Evolutionary conservation across 179 eudicot genomes (phyloP).

Genomic region (Beta corolliflora): DNA sequence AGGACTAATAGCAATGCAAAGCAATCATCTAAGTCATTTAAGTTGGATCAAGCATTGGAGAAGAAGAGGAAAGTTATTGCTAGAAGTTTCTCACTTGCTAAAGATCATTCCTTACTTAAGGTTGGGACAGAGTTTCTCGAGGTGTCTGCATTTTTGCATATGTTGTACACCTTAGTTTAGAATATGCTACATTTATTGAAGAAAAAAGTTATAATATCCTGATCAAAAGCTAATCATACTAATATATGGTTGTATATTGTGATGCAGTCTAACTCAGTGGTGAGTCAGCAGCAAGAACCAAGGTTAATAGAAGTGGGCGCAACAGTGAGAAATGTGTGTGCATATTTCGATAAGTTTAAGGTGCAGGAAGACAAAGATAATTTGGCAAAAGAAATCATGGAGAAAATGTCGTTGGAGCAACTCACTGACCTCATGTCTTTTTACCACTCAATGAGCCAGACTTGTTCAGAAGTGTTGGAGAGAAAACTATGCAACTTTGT

Average conservation of each 20-base stretch:
- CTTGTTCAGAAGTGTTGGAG: slow-evolving; percentile 65
- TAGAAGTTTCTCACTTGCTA: slow-evolving; percentile 73
- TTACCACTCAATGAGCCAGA: slow-evolving; percentile 67
- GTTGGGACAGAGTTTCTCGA: slow-evolving; percentile 67
- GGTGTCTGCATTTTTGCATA: slow-evolving; percentile 7
- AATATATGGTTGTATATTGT: neutral
- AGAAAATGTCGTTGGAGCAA: slow-evolving; percentile 65
- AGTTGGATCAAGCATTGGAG: slow-evolving; percentile 58
- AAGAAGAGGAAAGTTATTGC: slow-evolving; percentile 59
- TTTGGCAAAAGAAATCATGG: slow-evolving; percentile 58
- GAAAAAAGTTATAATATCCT: too few relatives aligned
- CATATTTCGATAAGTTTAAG: slow-evolving; percentile 52
- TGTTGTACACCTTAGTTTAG: neutral
- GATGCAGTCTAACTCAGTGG: slow-evolving; percentile 65
- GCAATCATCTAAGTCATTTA: slow-evolving; percentile 41
- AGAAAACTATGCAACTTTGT: slow-evolving; percentile 49
- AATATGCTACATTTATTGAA: neutral
- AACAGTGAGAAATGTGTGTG: slow-evolving; percentile 71
- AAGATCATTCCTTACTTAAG: slow-evolving; percentile 48
- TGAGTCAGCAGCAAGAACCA: slow-evolving; percentile 58
- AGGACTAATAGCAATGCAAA: slow-evolving; percentile 39
- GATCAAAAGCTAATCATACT: too few relatives aligned
- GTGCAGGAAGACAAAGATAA: slow-evolving; percentile 55
- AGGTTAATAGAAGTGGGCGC: slow-evolving; percentile 79
- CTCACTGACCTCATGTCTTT: slow-evolving; percentile 63